Base-by-base conservation (phyloP, 164 flowering plant species). In the Hamamelis virginiana region DNA sequence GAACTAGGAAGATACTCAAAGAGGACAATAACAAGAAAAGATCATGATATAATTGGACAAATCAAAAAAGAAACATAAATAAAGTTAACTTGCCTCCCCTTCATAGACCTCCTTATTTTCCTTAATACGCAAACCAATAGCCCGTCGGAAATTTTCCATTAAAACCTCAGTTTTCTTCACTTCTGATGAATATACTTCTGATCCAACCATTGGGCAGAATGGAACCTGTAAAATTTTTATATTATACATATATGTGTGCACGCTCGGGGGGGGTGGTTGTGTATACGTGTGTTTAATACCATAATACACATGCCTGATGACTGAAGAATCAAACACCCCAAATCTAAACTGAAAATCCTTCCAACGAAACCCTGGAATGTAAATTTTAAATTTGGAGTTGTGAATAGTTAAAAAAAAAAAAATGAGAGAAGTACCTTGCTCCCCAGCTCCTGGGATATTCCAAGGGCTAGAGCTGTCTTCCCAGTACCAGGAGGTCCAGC, bases 401-500 rank as follows among this genome's bases (percentile, higher is more conserved):
- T 50, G 19, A n/a, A 50, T 50, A 50, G 5, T 15, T 16, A 50
- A 12, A 1, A 53, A 25, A 46, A 21, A 8, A 14, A 48, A 47
- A 11, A 16, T 12, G 15, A 19, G 22, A 63, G 22, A 3, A n/a
- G 3, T 69, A 89, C 98, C 96, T 95, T 95, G 86, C 92, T 95
- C 22, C 99, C 99, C 41, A 95, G 96, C 78, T 95, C 98, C 81
- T 96, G 98, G 25, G 92, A 81, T 65, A 93, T 81, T 18, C 97
- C 99, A 61, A 96, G 94, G 18, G 98, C 99, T 69, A 93, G 77
- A 1, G 99, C 99, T 55, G 99, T 95, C 83, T 95, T 95, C 64
- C 99, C 99, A 69, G 98, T 96, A 27, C 98, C 99, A 64, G 99
- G 99, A 58, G 97, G 97, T 4, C 99, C 99, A 72, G 97, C 97